A percentile compares a stretch with the other conserved stretches of the same genome.
phyloP scores from a whole-genome alignment of 2,329 filamentous ascomycete species.

The Endothia cerciana region DNA sequence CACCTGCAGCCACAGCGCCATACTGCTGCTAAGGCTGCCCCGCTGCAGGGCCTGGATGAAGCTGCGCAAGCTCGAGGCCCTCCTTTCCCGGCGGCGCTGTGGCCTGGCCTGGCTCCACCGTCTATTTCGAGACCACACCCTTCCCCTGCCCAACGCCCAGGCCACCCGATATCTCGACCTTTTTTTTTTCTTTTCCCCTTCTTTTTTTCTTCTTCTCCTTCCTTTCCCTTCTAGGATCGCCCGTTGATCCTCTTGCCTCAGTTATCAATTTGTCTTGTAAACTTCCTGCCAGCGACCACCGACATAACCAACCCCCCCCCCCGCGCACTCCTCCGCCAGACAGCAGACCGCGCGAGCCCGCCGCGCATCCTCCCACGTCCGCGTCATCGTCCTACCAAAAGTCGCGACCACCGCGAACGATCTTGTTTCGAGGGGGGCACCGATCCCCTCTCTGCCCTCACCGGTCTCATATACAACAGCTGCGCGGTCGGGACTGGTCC shows the following conservation, averaged over 20 bases:
- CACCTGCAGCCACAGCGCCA: too few species aligned
- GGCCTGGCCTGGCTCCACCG: not conserved
- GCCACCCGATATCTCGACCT: not conserved
- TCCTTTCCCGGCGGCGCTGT: not conserved
- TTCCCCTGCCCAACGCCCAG: not conserved
- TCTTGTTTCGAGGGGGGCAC: too few species aligned
- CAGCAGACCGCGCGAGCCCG: not conserved
- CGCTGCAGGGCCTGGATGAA: not conserved
- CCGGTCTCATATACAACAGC: not conserved
- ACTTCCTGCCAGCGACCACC: not conserved
- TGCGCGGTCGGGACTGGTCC: not conserved
- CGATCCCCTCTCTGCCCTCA: not conserved
- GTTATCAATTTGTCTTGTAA: not conserved
- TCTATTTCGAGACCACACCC: not conserved
- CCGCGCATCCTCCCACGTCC: not conserved
- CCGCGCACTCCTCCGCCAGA: too few species aligned
- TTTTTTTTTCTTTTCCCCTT: not conserved
- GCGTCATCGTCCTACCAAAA: not conserved
- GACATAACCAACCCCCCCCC: not conserved
- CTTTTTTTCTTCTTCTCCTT: not conserved
- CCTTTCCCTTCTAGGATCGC: not conserved
- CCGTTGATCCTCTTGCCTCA: not conserved
- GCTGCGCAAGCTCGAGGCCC: slow-evolving; percentile 9
- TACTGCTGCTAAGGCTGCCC: too few species aligned
- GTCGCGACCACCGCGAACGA: too few species aligned